These are phyloP conservation scores for Podospora comata DNA, from an alignment of 495 filamentous ascomycete genomes.

Conservation along the genomic window DNA sequence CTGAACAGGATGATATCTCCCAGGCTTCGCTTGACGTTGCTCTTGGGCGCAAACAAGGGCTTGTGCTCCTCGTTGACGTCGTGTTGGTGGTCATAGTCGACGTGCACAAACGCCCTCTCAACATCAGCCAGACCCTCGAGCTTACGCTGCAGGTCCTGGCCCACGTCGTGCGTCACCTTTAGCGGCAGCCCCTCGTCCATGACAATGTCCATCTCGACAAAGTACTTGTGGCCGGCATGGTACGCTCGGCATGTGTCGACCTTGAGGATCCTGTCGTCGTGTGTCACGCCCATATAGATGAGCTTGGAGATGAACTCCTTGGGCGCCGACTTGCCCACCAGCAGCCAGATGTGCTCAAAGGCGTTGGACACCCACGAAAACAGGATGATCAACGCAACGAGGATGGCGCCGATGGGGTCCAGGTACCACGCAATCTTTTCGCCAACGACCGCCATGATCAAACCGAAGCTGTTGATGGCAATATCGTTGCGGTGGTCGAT, in stretches of 20 bases:
- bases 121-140: constrained; percentile 53
- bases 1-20: constrained; percentile 41
- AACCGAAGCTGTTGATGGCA: constrained; percentile 52
- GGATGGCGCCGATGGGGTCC: constrained; percentile 54
- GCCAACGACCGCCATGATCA: constrained; percentile 54
- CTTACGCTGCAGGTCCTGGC: constrained; percentile 52
- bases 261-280: constrained; percentile 50
- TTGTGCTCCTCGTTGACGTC: constrained; percentile 53
- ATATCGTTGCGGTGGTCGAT: constrained; percentile 58
- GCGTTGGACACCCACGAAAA: constrained; percentile 55
- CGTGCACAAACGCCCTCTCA: constrained; percentile 56
- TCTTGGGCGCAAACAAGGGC: constrained; percentile 46
- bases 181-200: constrained; percentile 51
- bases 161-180: constrained; percentile 53
- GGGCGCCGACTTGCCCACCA: constrained; percentile 54
- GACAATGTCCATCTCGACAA: constrained; percentile 57
- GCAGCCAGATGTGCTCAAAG: constrained; percentile 55
- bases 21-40: constrained; percentile 31
- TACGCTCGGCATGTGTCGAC: constrained; percentile 57
- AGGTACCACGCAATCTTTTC: constrained; percentile 54
- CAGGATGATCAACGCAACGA: constrained; percentile 53
- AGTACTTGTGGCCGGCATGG: constrained; percentile 54
- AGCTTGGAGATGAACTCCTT: constrained; percentile 55
- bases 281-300: constrained; percentile 56
- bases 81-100: constrained; percentile 52